Percentiles rank a stretch among this genome's conserved stretches.
phyloP scores from a whole-genome alignment of 495 filamentous ascomycete genomes.

The Aspergillus sparsus region DNA sequence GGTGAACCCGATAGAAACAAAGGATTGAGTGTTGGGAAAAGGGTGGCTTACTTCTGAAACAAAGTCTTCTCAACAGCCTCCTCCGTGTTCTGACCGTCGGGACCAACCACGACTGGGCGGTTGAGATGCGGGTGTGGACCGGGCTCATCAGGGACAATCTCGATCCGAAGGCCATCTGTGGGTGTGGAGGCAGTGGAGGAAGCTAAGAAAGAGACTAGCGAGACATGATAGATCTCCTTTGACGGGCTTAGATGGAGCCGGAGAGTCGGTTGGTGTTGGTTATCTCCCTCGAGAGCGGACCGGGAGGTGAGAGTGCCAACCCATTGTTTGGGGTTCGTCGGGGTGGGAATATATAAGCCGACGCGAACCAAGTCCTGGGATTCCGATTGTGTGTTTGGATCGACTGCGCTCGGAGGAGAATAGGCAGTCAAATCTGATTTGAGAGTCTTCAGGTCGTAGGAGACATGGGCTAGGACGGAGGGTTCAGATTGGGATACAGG shows the following conservation, averaged over 20 bases:
- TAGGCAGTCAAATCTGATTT: slow-evolving; percentile 40
- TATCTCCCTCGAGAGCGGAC: slow-evolving; percentile 29
- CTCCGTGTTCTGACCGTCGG: slow-evolving; percentile 40
- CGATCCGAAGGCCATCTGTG: slow-evolving; percentile 21
- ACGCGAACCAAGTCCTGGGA: slow-evolving; percentile 36
- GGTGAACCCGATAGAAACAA: not conserved
- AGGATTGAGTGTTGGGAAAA: not conserved
- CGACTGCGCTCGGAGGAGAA: slow-evolving; percentile 28
- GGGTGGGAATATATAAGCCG: slow-evolving; percentile 36
- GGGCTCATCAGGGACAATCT: slow-evolving; percentile 31
- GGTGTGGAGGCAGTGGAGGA: slow-evolving; percentile 12
- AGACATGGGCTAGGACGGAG: slow-evolving; percentile 42
- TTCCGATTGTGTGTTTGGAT: slow-evolving; percentile 1
- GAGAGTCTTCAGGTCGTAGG: slow-evolving; percentile 38
- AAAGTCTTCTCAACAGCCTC: slow-evolving; percentile 45
- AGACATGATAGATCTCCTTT: slow-evolving; percentile 44
- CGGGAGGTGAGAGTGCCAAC: slow-evolving; percentile 40
- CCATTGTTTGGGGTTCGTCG: slow-evolving; percentile 41
- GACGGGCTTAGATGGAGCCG: slow-evolving; percentile 40
- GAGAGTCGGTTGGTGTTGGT: slow-evolving; percentile 29
- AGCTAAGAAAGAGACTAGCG: slow-evolving; percentile 23
- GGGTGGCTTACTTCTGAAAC: slow-evolving; percentile 47
- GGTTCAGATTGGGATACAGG: slow-evolving; percentile 37
- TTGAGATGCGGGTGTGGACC: slow-evolving; percentile 45
- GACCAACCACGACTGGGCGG: slow-evolving; percentile 42